Percentiles rank a stretch among this genome's conserved stretches.
These are phyloP conservation scores for Apophysomyces trapeziformis DNA, from an alignment of 371 early-diverging fungal genomes.

Conservation along the genomic window DNA sequence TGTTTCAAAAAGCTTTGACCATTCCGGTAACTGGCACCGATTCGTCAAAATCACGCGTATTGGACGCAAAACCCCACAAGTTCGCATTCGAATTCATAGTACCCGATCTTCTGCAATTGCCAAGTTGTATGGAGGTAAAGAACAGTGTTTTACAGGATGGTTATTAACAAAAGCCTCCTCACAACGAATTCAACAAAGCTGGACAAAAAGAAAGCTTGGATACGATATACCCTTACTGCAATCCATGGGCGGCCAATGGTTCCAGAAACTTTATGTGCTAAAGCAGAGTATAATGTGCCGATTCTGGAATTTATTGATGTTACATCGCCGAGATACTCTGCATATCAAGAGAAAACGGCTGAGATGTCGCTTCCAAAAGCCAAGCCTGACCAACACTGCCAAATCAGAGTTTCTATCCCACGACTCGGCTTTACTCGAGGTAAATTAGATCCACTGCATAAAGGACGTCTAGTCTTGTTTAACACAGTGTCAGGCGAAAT, in stretches of 20 bases:
- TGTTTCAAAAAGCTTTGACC: conserved; percentile 38
- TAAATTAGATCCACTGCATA: conserved; percentile 13
- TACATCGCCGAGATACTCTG: conserved; percentile 23
- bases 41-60: conserved; percentile 19
- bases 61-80: conserved; percentile 42
- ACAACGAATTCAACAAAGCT: conserved; percentile 11
- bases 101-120: conserved; percentile 42
- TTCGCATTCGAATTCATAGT: conserved; percentile 50
- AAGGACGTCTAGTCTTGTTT: background rate
- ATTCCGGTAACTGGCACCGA: conserved; percentile 27
- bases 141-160: background rate
- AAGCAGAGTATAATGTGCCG: conserved; percentile 41
- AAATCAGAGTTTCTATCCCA: conserved; percentile 41
- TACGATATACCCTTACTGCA: conserved; percentile 45
- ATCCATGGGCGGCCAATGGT: conserved; percentile 47
- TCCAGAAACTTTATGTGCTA: conserved; percentile 47
- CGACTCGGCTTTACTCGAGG: conserved; percentile 54
- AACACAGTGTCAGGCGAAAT: conserved; percentile 37
- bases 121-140: conserved; percentile 55
- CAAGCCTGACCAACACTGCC: conserved; percentile 31
- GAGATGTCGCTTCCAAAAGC: conserved; percentile 27
- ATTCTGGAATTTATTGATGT: conserved; percentile 52
- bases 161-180: background rate
- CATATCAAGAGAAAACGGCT: conserved; percentile 34
- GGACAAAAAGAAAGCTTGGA: conserved; percentile 35